Percentiles rank a stretch among this genome's conserved stretches.
phyloP scores from a whole-genome alignment of 139 green algal genomes.

The Penium margaritaceum region DNA sequence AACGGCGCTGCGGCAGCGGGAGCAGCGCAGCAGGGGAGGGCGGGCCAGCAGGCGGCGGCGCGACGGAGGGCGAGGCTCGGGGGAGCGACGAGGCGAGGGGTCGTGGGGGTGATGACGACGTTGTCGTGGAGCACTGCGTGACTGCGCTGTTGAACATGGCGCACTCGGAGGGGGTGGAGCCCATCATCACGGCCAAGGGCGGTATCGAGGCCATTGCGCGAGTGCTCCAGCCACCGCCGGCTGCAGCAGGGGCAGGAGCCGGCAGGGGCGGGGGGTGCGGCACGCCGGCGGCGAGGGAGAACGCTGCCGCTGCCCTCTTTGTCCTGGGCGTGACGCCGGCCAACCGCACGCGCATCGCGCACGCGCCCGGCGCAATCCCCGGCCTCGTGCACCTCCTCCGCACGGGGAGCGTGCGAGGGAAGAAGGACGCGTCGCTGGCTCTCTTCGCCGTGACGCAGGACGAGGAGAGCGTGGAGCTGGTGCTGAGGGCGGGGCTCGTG shows the following conservation, averaged over 20 bases:
- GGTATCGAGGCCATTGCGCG: conserved; percentile 24
- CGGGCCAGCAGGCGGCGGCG: too few relatives aligned
- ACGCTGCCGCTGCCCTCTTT: conserved; percentile 39
- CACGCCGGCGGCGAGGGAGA: conserved; percentile 9
- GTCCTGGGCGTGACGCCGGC: conserved; percentile 22
- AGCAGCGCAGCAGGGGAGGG: too few relatives aligned
- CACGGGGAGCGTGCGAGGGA: conserved; percentile 9
- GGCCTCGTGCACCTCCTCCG: conserved; percentile 22
- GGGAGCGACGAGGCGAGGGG: too few relatives aligned
- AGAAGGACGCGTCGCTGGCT: conserved; percentile 29
- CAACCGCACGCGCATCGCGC: conserved; percentile 21
- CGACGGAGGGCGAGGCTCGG: too few relatives aligned
- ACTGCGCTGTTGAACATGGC: conserved; percentile 37
- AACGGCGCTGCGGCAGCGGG: too few relatives aligned
- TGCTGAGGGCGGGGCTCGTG: neutral
- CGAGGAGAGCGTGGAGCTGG: neutral
- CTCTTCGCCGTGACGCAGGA: conserved; percentile 37
- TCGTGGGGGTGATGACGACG: too few relatives aligned
- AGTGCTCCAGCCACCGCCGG: conserved; percentile 19
- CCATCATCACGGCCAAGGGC: neutral
- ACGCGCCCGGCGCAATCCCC: conserved; percentile 17
- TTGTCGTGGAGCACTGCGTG: too few relatives aligned
- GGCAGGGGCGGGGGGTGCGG: too few relatives aligned
- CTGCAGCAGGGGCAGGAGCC: too few relatives aligned
- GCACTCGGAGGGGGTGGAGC: neutral